Percentiles rank a stretch among this genome's conserved stretches.
Evolutionary conservation across 1,284 basidiomycete species (phyloP).

Genomic region (Apiotrichum sp.): DNA sequence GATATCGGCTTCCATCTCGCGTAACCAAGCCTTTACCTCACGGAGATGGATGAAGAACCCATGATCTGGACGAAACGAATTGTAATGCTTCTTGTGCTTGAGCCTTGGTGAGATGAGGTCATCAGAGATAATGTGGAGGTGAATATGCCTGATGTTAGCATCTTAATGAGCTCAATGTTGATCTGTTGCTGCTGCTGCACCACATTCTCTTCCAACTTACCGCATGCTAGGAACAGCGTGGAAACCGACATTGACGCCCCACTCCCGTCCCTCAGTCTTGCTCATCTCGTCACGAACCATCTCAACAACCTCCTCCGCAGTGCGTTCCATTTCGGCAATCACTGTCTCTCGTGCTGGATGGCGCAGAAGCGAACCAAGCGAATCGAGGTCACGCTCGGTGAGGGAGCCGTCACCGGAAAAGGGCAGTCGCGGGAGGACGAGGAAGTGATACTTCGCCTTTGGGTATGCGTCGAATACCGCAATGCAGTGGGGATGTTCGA

Average conservation of each 20-base stretch:
- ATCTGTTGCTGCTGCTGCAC: background rate
- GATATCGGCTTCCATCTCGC: background rate
- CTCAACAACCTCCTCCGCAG: conserved; percentile 54
- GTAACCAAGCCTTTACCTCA: conserved; percentile 67
- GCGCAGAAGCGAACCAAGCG: conserved; percentile 57
- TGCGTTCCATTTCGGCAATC: conserved; percentile 55
- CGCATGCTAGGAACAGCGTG: conserved; percentile 66
- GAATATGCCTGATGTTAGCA: conserved; percentile 59
- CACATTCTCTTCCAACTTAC: conserved; percentile 33
- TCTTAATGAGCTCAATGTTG: conserved; percentile 1
- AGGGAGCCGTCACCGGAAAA: conserved; percentile 32
- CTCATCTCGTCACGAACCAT: conserved; percentile 77
- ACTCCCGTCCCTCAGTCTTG: conserved; percentile 66
- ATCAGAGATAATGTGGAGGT: conserved; percentile 78
- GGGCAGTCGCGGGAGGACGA: conserved; percentile 61
- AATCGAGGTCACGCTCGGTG: conserved; percentile 50
- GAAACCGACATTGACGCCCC: conserved; percentile 77
- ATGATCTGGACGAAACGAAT: conserved; percentile 79
- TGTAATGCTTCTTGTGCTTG: conserved; percentile 91
- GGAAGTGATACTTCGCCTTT: conserved; percentile 76
- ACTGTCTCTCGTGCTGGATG: conserved; percentile 51
- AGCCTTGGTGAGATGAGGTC: conserved; percentile 69
- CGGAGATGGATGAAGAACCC: conserved; percentile 80
- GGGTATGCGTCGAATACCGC: conserved; percentile 80
- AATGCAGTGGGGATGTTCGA: conserved; percentile 57